Base-by-base conservation (phyloP, 1,139 yeast genomes). In the Candida freyschussii region DNA sequence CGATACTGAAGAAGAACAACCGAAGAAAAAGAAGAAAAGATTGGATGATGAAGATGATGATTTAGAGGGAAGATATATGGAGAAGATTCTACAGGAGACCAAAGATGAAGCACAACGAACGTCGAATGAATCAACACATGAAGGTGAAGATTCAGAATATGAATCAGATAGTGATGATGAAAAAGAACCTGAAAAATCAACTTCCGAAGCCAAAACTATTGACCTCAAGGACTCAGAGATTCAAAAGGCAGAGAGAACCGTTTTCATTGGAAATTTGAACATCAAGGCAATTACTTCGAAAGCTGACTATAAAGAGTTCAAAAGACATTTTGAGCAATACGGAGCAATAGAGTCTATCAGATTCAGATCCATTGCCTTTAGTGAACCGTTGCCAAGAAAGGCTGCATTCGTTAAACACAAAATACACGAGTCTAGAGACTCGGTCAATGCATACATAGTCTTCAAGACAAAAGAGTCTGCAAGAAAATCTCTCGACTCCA, bases 281-380 rank as follows among this genome's bases (percentile, higher is more conserved):
- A 63, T 77, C 21, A 52, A 65, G 2, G 87, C 78, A 3, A 73
- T 87, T 37, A 70, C 81, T 2, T 72, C 77, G 27, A 87, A 85
- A 56, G 58, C 65, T 31, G 58, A 65, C 16, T 75, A 75, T 49
- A 83, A 78, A 52, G 59, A 65, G 38, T 80, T 89, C 59, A 83
- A 84, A 56, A 65, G 65, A 41, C 60, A 72, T 15, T 82, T 87
- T 44, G 48, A 67, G 10, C 57, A 69, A 23, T 63, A 60, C 44
- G 94, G 93, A 14, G 63, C 67, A 24, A 69, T 87, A 33, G 77
- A 74, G 29, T 81, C 94, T 13, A 69, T 87, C 34, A 71, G 99
- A 55, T 91, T 86, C 65, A 75, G 99, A 60, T 87, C 97, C 2
- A 82, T 93, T 47, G 86, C 96, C 3, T 86, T 89, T 47, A 79